Evolutionary conservation across 2,329 filamentous ascomycete genomes (phyloP).

Genomic region (Westerdykella sp.): DNA sequence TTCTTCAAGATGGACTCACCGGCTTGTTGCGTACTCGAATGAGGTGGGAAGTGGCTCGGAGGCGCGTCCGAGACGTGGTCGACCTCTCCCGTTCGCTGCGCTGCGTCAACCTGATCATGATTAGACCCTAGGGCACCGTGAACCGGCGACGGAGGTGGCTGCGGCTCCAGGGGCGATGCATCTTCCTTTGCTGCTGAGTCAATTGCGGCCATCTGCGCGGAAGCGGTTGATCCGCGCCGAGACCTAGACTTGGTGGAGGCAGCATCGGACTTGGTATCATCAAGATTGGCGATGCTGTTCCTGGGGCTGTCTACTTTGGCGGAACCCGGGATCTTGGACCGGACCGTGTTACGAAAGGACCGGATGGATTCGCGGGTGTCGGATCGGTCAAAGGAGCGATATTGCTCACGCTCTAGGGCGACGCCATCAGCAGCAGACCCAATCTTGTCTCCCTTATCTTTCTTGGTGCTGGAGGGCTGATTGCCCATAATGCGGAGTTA

Average conservation of each 20-base stretch:
- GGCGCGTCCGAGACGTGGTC: conserved; percentile 91
- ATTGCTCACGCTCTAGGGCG: conserved; percentile 62
- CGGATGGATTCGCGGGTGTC: conserved; percentile 90
- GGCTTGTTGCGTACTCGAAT: conserved; percentile 58
- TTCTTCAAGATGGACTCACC: conserved; percentile 87
- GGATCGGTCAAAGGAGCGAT: conserved; percentile 84
- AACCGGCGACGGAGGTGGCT: conserved; percentile 75
- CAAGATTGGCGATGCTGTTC: conserved; percentile 58
- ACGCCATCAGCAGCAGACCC: conserved; percentile 48
- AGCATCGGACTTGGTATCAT: conserved; percentile 63
- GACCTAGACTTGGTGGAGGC: conserved; percentile 63
- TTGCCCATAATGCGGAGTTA: conserved; percentile 61
- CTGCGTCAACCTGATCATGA: conserved; percentile 71
- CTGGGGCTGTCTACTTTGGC: conserved; percentile 74
- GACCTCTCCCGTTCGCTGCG: conserved; percentile 82
- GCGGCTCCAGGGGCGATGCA: conserved; percentile 27
- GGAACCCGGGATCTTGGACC: conserved; percentile 79
- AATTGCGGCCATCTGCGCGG: conserved; percentile 38
- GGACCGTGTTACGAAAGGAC: conserved; percentile 72
- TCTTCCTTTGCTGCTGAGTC: conserved; percentile 31
- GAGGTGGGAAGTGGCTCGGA: conserved; percentile 57
- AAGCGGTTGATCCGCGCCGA: conserved; percentile 32
- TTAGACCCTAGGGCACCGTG: conserved; percentile 69
- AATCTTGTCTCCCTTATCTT: conserved; percentile 37
- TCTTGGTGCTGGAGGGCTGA: conserved; percentile 59